These are phyloP conservation scores for Eimeria brunetti DNA, from an alignment of 169 alveolate species.

Conservation along the genomic window DNA sequence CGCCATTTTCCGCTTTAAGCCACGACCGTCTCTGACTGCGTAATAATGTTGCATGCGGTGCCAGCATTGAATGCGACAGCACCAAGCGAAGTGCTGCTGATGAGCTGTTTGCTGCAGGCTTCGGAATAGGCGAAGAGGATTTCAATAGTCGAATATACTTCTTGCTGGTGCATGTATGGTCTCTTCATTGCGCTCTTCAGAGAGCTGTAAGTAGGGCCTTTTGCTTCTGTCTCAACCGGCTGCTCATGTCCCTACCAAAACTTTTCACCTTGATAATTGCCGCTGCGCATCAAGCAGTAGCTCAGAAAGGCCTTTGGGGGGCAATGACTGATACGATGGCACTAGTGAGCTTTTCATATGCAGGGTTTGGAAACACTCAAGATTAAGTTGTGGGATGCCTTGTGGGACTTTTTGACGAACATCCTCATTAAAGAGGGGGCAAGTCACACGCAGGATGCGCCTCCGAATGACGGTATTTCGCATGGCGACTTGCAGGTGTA, in stretches of 20 bases:
- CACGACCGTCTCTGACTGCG: not conserved
- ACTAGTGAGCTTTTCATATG: not conserved
- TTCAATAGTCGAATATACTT: constrained; percentile 69
- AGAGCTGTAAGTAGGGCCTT: constrained; percentile 3
- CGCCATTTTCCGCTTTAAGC: not conserved
- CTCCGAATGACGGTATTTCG: constrained; percentile 10
- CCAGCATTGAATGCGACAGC: not conserved
- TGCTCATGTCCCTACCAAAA: not conserved
- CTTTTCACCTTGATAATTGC: not conserved
- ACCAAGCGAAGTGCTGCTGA: not conserved
- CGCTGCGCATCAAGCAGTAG: not conserved
- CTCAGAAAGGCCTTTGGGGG: not conserved
- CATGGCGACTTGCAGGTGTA: not conserved
- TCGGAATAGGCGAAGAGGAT: constrained; percentile 53
- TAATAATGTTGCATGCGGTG: not conserved
- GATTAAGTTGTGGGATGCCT: constrained; percentile 75
- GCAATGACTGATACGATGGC: not conserved
- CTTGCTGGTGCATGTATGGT: constrained; percentile 73
- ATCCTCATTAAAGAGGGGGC: constrained; percentile 59
- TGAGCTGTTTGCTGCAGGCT: constrained; percentile 41
- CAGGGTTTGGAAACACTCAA: constrained; percentile 66
- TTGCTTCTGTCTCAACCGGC: not conserved
- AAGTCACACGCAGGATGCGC: constrained; percentile 34
- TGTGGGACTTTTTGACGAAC: constrained; percentile 69
- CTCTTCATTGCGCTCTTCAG: constrained; percentile 66